Conservation (phyloP, 2,329 filamentous ascomycete genomes). For the Fusarium cyanostomum region DNA sequence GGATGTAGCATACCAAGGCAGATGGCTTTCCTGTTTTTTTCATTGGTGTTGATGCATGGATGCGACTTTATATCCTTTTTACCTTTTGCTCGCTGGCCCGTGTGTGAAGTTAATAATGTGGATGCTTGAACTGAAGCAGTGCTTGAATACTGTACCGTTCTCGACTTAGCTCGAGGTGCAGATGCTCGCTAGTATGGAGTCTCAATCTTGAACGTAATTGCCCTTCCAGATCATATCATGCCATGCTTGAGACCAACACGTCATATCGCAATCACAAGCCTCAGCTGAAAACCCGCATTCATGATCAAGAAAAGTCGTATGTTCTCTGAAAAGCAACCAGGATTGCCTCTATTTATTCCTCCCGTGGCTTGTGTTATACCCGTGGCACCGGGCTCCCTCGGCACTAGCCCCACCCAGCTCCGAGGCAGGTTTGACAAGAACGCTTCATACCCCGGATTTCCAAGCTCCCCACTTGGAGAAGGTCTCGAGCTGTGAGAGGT, state of each 20-base stretch:
- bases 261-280: background rate
- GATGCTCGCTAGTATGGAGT: background rate
- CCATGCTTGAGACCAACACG: background rate
- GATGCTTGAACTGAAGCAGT: background rate
- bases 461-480: constrained; percentile 15
- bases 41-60: constrained; percentile 41
- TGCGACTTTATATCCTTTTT: constrained; percentile 29
- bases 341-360: background rate
- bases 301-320: background rate
- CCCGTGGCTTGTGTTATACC: constrained; percentile 2
- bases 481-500: constrained; percentile 22
- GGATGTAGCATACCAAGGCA: constrained; percentile 42
- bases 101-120: background rate
- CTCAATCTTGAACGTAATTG: background rate
- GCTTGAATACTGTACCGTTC: background rate
- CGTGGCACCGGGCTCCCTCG: constrained; percentile 22
- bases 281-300: background rate
- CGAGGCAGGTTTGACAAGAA: constrained; percentile 33
- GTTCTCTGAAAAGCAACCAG: background rate
- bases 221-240: background rate
- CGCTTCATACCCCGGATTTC: constrained; percentile 40
- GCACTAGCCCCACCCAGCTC: constrained; percentile 25
- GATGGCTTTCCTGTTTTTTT: constrained; percentile 23
- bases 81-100: background rate
- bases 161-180: background rate